phyloP scores from a whole-genome alignment of 139 green algal species.

The Pedinophyceae sp. region DNA sequence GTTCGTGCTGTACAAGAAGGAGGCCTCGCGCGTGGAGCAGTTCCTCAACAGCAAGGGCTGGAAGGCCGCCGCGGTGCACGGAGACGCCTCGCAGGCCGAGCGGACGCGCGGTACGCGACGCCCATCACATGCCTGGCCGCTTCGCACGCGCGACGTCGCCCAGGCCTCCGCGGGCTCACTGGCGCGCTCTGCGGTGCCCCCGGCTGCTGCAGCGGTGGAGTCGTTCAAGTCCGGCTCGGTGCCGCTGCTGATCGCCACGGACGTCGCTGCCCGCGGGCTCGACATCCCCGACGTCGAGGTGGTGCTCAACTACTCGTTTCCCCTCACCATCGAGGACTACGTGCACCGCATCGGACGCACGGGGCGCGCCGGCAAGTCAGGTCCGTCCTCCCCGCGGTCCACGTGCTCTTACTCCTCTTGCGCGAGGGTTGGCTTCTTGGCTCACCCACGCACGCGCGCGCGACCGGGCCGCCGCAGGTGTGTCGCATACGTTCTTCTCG shows the following conservation, averaged over 20 bases:
- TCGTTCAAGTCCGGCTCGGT: constrained; percentile 54
- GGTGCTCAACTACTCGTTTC: constrained; percentile 98
- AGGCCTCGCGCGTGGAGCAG: constrained; percentile 65
- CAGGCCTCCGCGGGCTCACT: too few relatives aligned
- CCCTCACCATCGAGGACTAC: constrained; percentile 92
- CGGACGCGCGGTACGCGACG: neutral
- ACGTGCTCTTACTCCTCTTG: too few relatives aligned
- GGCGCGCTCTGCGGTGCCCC: too few relatives aligned
- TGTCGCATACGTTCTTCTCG: constrained; percentile 78
- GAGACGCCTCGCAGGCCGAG: constrained; percentile 67
- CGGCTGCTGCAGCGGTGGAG: too few relatives aligned
- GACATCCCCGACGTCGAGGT: constrained; percentile 51
- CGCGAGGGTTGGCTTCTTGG: too few relatives aligned
- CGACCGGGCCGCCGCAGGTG: too few relatives aligned
- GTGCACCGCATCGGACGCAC: constrained; percentile 92
- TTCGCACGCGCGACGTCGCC: too few relatives aligned
- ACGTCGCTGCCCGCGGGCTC: constrained; percentile 48
- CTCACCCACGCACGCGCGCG: too few relatives aligned
- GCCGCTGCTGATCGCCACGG: constrained; percentile 49
- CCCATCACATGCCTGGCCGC: too few relatives aligned
- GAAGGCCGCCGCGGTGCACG: constrained; percentile 63
- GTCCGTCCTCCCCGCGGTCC: too few relatives aligned
- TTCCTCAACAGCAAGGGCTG: constrained; percentile 50
- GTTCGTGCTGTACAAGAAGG: constrained; percentile 98
- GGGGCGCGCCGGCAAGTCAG: constrained; percentile 79